Evolutionary conservation across 805 yeast species (phyloP).

Genomic region (Hanseniaspora vineae): DNA sequence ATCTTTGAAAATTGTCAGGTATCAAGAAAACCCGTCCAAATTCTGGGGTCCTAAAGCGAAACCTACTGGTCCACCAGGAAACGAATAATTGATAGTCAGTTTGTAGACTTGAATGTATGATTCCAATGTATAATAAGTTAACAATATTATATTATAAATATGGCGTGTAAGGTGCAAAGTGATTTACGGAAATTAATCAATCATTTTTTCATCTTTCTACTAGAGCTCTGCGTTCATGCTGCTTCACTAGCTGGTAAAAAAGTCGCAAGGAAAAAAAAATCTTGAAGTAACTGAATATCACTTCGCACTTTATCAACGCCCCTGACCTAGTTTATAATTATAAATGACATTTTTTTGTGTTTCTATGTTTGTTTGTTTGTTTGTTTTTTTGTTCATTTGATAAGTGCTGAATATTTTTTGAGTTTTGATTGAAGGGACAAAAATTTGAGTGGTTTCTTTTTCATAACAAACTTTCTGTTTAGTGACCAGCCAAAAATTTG

Average conservation of each 20-base stretch:
- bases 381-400: background rate
- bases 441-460: background rate
- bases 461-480: slow-evolving; percentile 2
- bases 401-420: background rate
- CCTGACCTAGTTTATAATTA: background rate
- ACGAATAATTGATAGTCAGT: background rate
- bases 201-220: background rate
- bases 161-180: too few species aligned
- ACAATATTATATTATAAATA: too few species aligned
- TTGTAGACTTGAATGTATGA: background rate
- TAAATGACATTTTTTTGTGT: background rate
- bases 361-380: background rate
- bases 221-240: too few species aligned
- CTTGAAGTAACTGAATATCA: background rate
- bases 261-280: background rate
- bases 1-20: slow-evolving; percentile 70
- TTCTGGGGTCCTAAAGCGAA: slow-evolving; percentile 97
- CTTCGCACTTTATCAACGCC: background rate
- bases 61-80: slow-evolving; percentile 28
- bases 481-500: slow-evolving; percentile 3
- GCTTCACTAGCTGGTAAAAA: too few species aligned
- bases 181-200: background rate
- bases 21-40: slow-evolving; percentile 83
- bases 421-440: background rate
- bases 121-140: too few species aligned